Percentiles rank a stretch among this genome's conserved stretches.
Conservation (phyloP, 306 rosid genomes). For the Lagenaria siceraria region DNA sequence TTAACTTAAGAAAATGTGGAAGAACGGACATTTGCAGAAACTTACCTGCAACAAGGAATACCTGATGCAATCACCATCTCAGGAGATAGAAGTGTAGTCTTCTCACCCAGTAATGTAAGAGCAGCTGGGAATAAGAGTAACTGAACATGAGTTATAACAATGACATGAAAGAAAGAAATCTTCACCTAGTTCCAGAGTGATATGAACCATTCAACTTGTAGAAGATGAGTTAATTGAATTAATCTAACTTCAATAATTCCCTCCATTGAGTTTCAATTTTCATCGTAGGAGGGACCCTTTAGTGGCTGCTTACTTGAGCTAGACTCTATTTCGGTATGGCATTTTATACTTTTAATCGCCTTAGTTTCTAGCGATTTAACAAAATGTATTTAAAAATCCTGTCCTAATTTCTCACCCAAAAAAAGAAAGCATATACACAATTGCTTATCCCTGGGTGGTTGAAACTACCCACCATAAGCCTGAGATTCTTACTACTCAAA, state of each 20-base stretch:
- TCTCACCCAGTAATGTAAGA: slow-evolving; percentile 80
- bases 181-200: slow-evolving; percentile 11
- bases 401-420: neutral
- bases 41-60: slow-evolving; percentile 96
- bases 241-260: neutral
- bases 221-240: neutral
- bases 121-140: slow-evolving; percentile 85
- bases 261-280: neutral
- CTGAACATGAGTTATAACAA: slow-evolving; percentile 37
- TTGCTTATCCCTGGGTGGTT: slow-evolving; percentile 48
- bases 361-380: neutral
- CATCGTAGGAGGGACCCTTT: neutral
- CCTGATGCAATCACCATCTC: slow-evolving; percentile 64
- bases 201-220: neutral
- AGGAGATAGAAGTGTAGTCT: slow-evolving; percentile 85
- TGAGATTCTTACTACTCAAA: slow-evolving; percentile 57
- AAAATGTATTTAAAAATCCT: neutral
- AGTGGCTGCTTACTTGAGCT: neutral
- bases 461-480: slow-evolving; percentile 27
- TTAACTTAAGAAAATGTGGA: neutral
- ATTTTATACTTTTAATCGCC: neutral
- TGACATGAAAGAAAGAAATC: slow-evolving; percentile 20
- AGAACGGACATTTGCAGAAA: slow-evolving; percentile 8
- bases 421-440: neutral
- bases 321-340: neutral